Conservation (phyloP, 208 protist genomes). For the Acanthamoeba triangularis region DNA sequence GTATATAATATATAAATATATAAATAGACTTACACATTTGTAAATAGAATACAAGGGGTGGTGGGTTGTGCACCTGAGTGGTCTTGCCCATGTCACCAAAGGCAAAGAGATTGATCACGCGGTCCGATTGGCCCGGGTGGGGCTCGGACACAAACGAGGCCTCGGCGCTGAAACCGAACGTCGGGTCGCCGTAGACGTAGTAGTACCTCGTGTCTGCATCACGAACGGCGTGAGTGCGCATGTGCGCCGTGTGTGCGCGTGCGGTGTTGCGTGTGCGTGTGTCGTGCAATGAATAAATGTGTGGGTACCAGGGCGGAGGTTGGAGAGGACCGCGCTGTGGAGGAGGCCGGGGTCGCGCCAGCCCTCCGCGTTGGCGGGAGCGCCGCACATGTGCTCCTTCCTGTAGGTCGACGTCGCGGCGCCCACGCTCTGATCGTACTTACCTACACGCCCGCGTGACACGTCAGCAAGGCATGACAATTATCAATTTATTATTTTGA, state of each 20-base stretch:
- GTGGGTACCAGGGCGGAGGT: not conserved
- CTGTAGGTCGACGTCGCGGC: not conserved
- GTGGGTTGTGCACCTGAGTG: not conserved
- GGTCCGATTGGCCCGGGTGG: not conserved
- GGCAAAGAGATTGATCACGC: not conserved
- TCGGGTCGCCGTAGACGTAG: constrained; percentile 4
- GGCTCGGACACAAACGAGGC: not conserved
- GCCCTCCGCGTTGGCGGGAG: not conserved
- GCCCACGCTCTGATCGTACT: not conserved
- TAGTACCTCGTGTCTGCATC: not conserved
- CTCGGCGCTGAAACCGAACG: not conserved
- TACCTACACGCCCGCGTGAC: not conserved
- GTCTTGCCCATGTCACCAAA: constrained; percentile 35
- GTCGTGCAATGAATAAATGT: not conserved
- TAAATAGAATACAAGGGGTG: too few relatives aligned
- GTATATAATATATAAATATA: too few relatives aligned
- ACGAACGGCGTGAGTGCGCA: too few relatives aligned
- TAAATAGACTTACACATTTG: not conserved
- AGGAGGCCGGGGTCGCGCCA: constrained; percentile 6
- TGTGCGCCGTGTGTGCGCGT: not conserved
- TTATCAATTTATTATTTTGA: not conserved
- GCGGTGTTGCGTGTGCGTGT: not conserved
- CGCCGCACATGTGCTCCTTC: constrained; percentile 1
- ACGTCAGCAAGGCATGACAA: too few relatives aligned
- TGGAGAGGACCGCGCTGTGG: constrained; percentile 27